Percentiles rank a stretch among this genome's conserved stretches.
These are phyloP conservation scores for Clonostachys solani DNA, from an alignment of 2,329 filamentous ascomycete genomes.

Conservation along the genomic window DNA sequence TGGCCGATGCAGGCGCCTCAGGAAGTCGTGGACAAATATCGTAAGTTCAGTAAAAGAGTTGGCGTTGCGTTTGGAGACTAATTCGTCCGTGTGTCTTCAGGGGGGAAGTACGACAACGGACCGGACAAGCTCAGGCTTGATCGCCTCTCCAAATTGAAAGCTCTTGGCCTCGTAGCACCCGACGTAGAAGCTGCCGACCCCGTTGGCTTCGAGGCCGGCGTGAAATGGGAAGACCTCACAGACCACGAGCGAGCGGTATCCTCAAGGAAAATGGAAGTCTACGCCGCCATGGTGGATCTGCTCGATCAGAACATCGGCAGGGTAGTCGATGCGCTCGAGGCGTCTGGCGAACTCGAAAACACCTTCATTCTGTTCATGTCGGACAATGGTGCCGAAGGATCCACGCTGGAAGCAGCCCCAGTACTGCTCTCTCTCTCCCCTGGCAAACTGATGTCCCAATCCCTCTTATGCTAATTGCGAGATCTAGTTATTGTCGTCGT, in stretches of 20 bases:
- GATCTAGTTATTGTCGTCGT: conserved; percentile 26
- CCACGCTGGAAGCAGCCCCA: conserved; percentile 45
- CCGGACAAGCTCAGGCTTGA: conserved; percentile 49
- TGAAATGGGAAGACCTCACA: no score
- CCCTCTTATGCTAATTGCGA: background rate
- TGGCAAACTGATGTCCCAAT: no score
- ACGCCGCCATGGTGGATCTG: conserved; percentile 59
- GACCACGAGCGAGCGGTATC: background rate
- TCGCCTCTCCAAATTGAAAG: conserved; percentile 47
- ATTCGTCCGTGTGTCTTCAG: no score
- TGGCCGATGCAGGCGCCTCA: conserved; percentile 58
- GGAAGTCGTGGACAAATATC: conserved; percentile 51
- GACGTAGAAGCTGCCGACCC: background rate
- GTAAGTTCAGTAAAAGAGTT: conserved; percentile 3
- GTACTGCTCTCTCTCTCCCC: background rate
- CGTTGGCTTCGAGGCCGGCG: background rate
- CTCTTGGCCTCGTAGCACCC: conserved; percentile 43
- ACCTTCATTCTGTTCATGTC: conserved; percentile 61
- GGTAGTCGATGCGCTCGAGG: conserved; percentile 49
- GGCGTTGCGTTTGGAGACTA: no score
- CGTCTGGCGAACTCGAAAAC: conserved; percentile 56
- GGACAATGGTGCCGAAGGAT: conserved; percentile 59
- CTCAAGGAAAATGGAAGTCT: conserved; percentile 25
- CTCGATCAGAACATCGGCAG: conserved; percentile 58
- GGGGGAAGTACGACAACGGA: conserved; percentile 55